These are phyloP conservation scores for Fusarium sp. DNA, from an alignment of 2,329 filamentous ascomycete genomes.

Conservation along the genomic window DNA sequence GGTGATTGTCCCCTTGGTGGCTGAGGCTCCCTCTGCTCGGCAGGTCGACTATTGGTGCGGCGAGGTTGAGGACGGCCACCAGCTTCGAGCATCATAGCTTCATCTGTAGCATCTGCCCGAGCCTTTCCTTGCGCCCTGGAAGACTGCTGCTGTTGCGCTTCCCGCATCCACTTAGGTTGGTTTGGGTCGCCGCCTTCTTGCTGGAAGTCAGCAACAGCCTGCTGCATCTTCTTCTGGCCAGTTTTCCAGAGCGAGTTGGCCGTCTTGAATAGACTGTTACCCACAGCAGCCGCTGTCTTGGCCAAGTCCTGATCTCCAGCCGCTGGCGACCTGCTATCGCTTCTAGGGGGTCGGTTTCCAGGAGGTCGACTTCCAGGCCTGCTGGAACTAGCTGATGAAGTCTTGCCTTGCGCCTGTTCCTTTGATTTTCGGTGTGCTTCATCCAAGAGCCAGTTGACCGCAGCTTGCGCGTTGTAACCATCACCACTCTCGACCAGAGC, in stretches of 20 bases:
- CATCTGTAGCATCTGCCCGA: conserved; percentile 68
- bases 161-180: conserved; percentile 96
- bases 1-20: conserved; percentile 64
- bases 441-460: conserved; percentile 89
- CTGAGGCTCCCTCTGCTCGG: conserved; percentile 48
- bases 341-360: conserved; percentile 47
- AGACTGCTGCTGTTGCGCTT: conserved; percentile 64
- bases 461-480: conserved; percentile 84
- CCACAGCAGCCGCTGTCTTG: conserved; percentile 84
- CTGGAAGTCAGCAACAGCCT: conserved; percentile 89
- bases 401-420: conserved; percentile 72
- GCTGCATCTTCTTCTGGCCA: conserved; percentile 90
- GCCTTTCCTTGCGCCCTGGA: conserved; percentile 54
- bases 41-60: conserved; percentile 45
- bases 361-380: conserved; percentile 36
- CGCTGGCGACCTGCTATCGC: conserved; percentile 68
- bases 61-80: conserved; percentile 66
- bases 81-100: conserved; percentile 83
- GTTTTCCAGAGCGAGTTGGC: conserved; percentile 97
- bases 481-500: conserved; percentile 85
- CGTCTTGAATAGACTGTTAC: conserved; percentile 88
- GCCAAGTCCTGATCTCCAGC: conserved; percentile 77
- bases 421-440: conserved; percentile 89
- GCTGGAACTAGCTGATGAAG: conserved; percentile 57
- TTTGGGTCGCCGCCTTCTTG: conserved; percentile 76